These are phyloP conservation scores for Cladosporium velox DNA, from an alignment of 2,329 filamentous ascomycete genomes.

Conservation along the genomic window DNA sequence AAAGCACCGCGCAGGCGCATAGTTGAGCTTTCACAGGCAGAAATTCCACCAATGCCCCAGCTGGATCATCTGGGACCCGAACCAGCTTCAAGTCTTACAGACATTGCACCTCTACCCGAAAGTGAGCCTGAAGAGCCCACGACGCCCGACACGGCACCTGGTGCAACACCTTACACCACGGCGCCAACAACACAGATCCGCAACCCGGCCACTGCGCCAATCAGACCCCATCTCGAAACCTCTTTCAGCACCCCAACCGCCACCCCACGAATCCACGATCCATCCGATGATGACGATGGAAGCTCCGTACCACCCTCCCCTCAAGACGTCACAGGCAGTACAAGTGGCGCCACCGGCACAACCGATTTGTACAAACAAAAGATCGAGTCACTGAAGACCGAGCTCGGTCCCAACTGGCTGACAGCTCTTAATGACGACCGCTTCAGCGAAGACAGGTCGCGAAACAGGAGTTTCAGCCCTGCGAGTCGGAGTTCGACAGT, in stretches of 20 bases:
- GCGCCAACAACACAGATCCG: slow-evolving; percentile 25
- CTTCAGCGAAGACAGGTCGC: slow-evolving; percentile 42
- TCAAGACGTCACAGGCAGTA: slow-evolving; percentile 31
- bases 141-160: slow-evolving; percentile 26
- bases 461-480: slow-evolving; percentile 32
- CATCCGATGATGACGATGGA: slow-evolving; percentile 36
- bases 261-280: slow-evolving; percentile 31
- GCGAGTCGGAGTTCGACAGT: slow-evolving; percentile 30
- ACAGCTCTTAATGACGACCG: slow-evolving; percentile 79
- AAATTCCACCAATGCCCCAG: slow-evolving; percentile 24
- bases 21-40: slow-evolving; percentile 57
- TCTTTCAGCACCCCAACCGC: slow-evolving; percentile 33
- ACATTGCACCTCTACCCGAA: slow-evolving; percentile 33
- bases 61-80: slow-evolving; percentile 25
- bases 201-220: slow-evolving; percentile 23
- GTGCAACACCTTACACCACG: slow-evolving; percentile 24
- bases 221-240: slow-evolving; percentile 34
- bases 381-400: slow-evolving; percentile 80
- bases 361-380: slow-evolving; percentile 70
- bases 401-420: slow-evolving; percentile 85
- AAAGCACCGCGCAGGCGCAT: slow-evolving; percentile 59
- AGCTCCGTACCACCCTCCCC: slow-evolving; percentile 28
- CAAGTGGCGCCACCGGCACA: background rate
- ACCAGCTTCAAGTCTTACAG: slow-evolving; percentile 30
- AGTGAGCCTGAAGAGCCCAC: slow-evolving; percentile 31